phyloP scores from a whole-genome alignment of 306 rosid species.

The Glycyrrhiza uralensis region DNA sequence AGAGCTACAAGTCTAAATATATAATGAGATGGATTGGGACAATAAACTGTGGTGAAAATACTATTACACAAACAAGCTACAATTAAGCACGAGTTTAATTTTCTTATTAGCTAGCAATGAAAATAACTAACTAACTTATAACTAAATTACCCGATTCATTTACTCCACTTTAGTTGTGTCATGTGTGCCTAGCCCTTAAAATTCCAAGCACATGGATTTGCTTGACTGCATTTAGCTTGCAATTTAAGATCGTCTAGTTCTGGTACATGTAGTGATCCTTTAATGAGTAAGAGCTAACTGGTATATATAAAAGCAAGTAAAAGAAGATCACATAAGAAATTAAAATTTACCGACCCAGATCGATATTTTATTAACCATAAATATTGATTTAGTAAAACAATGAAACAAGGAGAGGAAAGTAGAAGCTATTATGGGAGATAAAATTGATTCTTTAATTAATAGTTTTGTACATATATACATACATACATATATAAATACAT shows the following conservation, averaged over 20 bases:
- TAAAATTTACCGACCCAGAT: not conserved
- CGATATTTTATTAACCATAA: not conserved
- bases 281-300: not conserved
- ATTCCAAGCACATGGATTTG: constrained; percentile 28
- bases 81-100: no score
- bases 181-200: not conserved
- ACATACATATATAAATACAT: no score
- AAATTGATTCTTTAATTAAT: not conserved
- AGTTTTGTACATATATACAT: no score
- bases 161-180: no score
- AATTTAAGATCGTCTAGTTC: not conserved
- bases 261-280: not conserved
- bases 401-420: not conserved
- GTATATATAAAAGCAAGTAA: not conserved
- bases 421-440: not conserved
- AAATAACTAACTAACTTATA: no score
- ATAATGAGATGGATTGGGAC: no score
- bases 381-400: not conserved
- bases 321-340: not conserved
- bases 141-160: no score
- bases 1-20: no score
- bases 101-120: no score
- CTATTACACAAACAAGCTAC: no score
- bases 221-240: not conserved
- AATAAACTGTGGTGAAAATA: no score